Evolutionary conservation across 352 stramenopile species (phyloP), one percentile per base, ranked within the genome.

Genomic region (Elongisporangium anandrum): DNA sequence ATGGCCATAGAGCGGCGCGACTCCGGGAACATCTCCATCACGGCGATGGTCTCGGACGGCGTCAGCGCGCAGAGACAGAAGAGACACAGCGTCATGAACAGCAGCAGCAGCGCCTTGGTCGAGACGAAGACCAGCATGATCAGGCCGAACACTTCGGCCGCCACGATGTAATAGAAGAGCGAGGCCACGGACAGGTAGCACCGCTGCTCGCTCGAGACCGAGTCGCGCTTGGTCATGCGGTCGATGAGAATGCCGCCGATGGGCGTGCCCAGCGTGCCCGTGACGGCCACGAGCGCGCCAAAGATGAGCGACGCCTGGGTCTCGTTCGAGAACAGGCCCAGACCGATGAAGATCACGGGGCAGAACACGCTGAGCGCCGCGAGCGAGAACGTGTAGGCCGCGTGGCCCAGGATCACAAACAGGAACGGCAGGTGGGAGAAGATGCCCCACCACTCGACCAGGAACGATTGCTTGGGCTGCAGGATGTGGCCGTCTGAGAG

Each of bases 21-120:
- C 61, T 82, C 76, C 10, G 93, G 83, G 54, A 98, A 97, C 1
- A 92, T 75, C 50, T 97, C 75, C 58, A 99, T 90, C 24, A 97
- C 77, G 15, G 79, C 81, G 54, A 97, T 85, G 51, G 88, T 97
- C 57, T 94, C 87, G 10, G 79, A 81, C 2, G 87, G 72, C 10
- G 81, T 88, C 12, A 89, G 64, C 21, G 77, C 79, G 34, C 90
- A 96, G 39, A 97, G 75, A 41, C 75, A 87, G 21, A 94, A 67
- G 49, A 90, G 79, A 22, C 81, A 91, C 0, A 89, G 47, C 1
- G 73, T 77, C 22, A 97, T 68, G 50, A 93, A 74, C 20, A 72
- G 50, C 23, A 97, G 61, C 50, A 96, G 96, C 9, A 66, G 39
- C n/a, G 78, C 45, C 41, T 72, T 79, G 24, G 64, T 79, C 45